Percentiles rank a stretch among this genome's conserved stretches.
Conservation (phyloP, 2,329 filamentous ascomycete species). For the Aureobasidium zeae region DNA sequence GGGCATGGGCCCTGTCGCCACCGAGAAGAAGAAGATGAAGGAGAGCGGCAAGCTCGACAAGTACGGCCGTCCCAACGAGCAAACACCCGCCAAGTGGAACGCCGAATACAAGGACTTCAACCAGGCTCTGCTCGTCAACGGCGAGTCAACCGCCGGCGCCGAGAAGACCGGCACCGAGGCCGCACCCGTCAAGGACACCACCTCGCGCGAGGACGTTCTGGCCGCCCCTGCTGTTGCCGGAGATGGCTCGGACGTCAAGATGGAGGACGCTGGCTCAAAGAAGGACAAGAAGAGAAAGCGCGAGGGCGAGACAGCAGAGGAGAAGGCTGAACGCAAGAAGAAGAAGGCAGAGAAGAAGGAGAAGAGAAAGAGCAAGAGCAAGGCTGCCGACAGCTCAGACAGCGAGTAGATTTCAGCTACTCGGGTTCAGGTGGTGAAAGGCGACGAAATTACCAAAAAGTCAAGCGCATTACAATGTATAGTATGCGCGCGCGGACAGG, state of each 20-base stretch:
- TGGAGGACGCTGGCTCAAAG: constrained; percentile 25
- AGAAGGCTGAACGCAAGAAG: constrained; percentile 43
- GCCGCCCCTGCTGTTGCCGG: constrained; percentile 30
- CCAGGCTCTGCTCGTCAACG: constrained; percentile 36
- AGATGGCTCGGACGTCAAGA: constrained; percentile 18
- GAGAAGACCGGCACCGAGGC: constrained; percentile 28
- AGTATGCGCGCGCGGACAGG: constrained; percentile 11
- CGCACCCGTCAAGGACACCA: constrained; percentile 31
- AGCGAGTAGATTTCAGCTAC: constrained; percentile 28
- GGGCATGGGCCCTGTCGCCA: constrained; percentile 86
- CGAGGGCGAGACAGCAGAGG: constrained; percentile 38
- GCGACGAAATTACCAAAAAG: constrained; percentile 1
- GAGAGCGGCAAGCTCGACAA: constrained; percentile 96
- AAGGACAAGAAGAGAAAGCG: constrained; percentile 42
- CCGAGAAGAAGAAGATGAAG: constrained; percentile 99
- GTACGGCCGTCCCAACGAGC: constrained; percentile 85
- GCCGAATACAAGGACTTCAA: constrained; percentile 85
- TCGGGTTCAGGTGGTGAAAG: no score
- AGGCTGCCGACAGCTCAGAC: constrained; percentile 30
- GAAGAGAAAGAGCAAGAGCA: constrained; percentile 54
- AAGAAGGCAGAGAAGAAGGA: constrained; percentile 77
- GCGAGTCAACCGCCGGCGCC: constrained; percentile 20
- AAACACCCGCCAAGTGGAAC: constrained; percentile 89
- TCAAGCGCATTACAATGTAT: constrained; percentile 15
- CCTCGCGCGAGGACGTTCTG: constrained; percentile 33